Evolutionary conservation across 2,329 filamentous ascomycete species (phyloP).

Genomic region (Trichoderma sp.): DNA sequence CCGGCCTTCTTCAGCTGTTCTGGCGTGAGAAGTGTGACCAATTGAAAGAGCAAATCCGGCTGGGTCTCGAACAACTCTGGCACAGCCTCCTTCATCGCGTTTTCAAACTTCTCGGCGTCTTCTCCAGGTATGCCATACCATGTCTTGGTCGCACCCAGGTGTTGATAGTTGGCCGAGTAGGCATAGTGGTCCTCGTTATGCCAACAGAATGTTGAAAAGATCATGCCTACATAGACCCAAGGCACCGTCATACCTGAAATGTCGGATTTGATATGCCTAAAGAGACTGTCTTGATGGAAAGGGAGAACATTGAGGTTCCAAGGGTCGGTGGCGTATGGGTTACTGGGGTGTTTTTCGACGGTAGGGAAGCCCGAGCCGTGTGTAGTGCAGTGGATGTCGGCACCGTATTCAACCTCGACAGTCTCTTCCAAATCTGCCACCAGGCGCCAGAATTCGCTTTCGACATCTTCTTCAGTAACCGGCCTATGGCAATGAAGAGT

Average conservation of each 20-base stretch:
- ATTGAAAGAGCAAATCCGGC: constrained; percentile 90
- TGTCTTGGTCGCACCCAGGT: constrained; percentile 96
- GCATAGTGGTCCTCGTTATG: constrained; percentile 98
- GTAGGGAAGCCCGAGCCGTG: constrained; percentile 97
- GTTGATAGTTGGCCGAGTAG: constrained; percentile 97
- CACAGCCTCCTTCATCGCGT: constrained; percentile 91
- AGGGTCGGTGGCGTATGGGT: constrained; percentile 82
- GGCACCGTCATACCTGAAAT: constrained; percentile 99
- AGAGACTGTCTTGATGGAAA: constrained; percentile 85
- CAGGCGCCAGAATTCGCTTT: constrained; percentile 93
- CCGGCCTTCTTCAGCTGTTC: constrained; percentile 91
- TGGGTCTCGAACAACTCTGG: constrained; percentile 97
- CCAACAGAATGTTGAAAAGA: constrained; percentile 99
- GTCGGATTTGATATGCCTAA: constrained; percentile 95
- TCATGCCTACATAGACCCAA: constrained; percentile 99
- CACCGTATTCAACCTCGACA: constrained; percentile 96
- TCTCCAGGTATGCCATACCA: constrained; percentile 98
- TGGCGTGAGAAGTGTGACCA: constrained; percentile 92
- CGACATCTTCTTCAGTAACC: constrained; percentile 91
- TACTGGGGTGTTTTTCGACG: constrained; percentile 82
- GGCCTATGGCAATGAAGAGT: constrained; percentile 75
- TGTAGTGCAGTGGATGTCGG: constrained; percentile 96
- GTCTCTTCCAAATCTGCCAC: constrained; percentile 93
- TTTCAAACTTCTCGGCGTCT: constrained; percentile 91
- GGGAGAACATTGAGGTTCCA: constrained; percentile 97